Conservation (phyloP, 1,284 basidiomycete species). For the Singerocomus rubriflavus region DNA sequence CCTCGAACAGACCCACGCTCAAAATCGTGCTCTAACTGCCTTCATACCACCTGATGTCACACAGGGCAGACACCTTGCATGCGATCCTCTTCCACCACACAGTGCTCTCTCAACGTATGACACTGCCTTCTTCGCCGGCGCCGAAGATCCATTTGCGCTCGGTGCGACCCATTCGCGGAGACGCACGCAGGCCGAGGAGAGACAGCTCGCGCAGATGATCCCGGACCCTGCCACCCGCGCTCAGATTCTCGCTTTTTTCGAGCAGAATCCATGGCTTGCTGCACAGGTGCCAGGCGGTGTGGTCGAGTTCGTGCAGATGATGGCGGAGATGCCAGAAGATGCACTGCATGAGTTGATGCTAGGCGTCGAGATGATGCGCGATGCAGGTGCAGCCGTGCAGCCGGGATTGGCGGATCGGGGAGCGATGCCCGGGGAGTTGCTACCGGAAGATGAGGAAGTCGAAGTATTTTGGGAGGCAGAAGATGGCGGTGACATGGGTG, state of each 20-base stretch:
- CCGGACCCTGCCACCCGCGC: slow-evolving; percentile 54
- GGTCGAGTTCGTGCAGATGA: slow-evolving; percentile 57
- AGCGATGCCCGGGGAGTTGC: slow-evolving; percentile 37
- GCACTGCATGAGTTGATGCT: slow-evolving; percentile 57
- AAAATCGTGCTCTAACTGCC: slow-evolving; percentile 50
- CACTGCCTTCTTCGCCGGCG: slow-evolving; percentile 64
- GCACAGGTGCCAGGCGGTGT: slow-evolving; percentile 62
- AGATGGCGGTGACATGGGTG: slow-evolving; percentile 22
- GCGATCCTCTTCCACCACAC: slow-evolving; percentile 78
- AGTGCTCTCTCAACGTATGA: slow-evolving; percentile 62
- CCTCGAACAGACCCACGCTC: slow-evolving; percentile 54
- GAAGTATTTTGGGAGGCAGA: slow-evolving; percentile 27
- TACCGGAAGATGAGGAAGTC: slow-evolving; percentile 14
- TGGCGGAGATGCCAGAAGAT: slow-evolving; percentile 56
- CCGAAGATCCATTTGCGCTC: slow-evolving; percentile 48
- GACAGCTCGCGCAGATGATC: slow-evolving; percentile 52
- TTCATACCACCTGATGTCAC: slow-evolving; percentile 64
- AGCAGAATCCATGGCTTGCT: slow-evolving; percentile 38
- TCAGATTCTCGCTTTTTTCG: slow-evolving; percentile 46
- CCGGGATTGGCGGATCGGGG: slow-evolving; percentile 38
- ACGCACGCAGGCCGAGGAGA: slow-evolving; percentile 45
- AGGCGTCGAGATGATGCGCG: slow-evolving; percentile 38
- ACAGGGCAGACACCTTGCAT: slow-evolving; percentile 59
- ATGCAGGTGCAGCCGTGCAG: slow-evolving; percentile 36
- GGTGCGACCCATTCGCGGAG: slow-evolving; percentile 33